Evolutionary conservation across 108 stramenopile genomes (phyloP).

Genomic region (Cylindrotheca closterium): DNA sequence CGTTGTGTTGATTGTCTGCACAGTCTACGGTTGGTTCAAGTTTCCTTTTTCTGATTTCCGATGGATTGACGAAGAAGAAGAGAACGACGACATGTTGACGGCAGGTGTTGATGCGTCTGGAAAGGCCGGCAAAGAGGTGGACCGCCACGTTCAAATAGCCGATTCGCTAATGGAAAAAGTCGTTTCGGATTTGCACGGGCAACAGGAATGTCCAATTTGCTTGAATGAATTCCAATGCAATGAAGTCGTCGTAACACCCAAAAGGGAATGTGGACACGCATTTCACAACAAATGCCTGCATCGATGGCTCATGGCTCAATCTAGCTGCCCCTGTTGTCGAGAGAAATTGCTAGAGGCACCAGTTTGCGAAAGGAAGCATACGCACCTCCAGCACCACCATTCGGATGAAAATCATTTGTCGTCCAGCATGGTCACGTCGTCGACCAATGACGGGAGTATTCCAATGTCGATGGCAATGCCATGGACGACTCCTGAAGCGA

Average conservation of each 20-base stretch:
- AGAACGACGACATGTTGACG: background rate
- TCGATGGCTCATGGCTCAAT: background rate
- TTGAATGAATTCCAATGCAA: background rate
- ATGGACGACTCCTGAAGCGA: background rate
- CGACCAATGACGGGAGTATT: background rate
- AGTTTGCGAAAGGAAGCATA: background rate
- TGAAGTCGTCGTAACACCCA: background rate
- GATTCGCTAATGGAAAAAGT: background rate
- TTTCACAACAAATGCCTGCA: background rate
- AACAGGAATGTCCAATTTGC: background rate
- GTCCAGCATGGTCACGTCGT: background rate
- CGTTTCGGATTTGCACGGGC: background rate
- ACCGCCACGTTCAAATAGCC: background rate
- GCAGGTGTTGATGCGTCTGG: background rate
- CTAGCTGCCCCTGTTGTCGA: background rate
- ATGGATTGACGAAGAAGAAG: conserved; percentile 1
- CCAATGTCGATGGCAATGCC: background rate
- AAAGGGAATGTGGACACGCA: background rate
- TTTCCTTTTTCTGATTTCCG: background rate
- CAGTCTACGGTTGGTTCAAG: background rate
- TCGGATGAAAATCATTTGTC: background rate
- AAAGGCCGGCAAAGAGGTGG: background rate
- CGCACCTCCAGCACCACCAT: background rate
- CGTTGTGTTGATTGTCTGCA: background rate
- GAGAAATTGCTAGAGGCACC: background rate